Percentiles rank a stretch among this genome's conserved stretches.
Evolutionary conservation across 73 alveolate genomes (phyloP).

Genomic region (Breviolum minutum): DNA sequence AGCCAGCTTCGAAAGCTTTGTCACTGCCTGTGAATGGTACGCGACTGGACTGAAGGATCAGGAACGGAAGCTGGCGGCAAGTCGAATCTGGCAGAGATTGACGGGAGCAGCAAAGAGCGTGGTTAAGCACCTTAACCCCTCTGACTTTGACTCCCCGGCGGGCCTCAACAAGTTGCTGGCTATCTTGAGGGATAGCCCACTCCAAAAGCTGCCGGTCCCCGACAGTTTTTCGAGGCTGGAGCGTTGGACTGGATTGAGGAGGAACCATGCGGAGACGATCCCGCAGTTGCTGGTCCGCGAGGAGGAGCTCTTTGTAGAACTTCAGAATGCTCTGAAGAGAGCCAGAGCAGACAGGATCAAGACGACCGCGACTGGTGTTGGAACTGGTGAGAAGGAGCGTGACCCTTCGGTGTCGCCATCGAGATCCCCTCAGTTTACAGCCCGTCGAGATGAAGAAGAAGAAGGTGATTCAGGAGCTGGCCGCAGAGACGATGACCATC

Average conservation of each 20-base stretch:
- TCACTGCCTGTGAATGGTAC: background rate
- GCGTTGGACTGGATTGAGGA: background rate
- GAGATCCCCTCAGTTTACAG: background rate
- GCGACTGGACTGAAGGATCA: background rate
- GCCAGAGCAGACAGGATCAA: background rate
- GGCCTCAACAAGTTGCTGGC: background rate
- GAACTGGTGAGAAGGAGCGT: background rate
- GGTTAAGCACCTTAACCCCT: background rate
- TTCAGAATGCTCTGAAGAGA: background rate
- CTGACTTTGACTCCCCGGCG: background rate
- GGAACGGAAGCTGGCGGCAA: slow-evolving; percentile 8
- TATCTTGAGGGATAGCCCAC: background rate
- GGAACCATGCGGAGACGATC: background rate
- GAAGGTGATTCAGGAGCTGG: background rate
- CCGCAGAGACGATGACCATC: background rate
- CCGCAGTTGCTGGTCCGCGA: slow-evolving; percentile 4
- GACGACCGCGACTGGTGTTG: background rate
- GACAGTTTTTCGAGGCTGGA: background rate
- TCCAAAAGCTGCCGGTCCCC: slow-evolving; percentile 16
- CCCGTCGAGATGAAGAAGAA: background rate
- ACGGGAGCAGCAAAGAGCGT: background rate
- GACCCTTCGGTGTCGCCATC: background rate
- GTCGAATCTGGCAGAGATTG: background rate
- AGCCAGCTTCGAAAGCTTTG: background rate
- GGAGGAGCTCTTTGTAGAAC: slow-evolving; percentile 19